Percentiles rank a stretch among this genome's conserved stretches.
These are phyloP conservation scores for Cystofilobasidium capitatum DNA, from an alignment of 768 basidiomycete species.

Conservation along the genomic window DNA sequence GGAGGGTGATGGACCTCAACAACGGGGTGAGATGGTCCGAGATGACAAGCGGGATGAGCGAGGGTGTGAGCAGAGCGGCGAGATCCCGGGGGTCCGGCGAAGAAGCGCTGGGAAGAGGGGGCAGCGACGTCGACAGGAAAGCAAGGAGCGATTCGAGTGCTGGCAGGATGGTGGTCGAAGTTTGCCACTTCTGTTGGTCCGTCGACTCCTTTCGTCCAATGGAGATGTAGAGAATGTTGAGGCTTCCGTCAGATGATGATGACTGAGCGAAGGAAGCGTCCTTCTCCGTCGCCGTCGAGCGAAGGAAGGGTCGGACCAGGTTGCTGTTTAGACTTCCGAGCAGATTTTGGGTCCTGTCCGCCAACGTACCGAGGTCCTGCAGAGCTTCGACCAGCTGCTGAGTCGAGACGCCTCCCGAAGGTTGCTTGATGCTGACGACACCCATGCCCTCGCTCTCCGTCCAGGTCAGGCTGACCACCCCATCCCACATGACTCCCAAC, in stretches of 20 bases:
- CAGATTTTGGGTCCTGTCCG: neutral
- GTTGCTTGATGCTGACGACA: conserved; percentile 11
- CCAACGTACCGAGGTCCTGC: neutral
- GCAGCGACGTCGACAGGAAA: conserved; percentile 10
- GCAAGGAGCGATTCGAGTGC: conserved; percentile 5
- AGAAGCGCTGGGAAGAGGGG: neutral
- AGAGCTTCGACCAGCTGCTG: neutral
- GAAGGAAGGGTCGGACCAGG: conserved; percentile 13
- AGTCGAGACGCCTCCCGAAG: neutral
- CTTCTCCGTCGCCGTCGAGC: neutral
- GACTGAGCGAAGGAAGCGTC: neutral
- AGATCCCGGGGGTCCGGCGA: neutral
- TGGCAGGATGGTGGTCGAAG: neutral
- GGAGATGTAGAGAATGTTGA: conserved; percentile 16
- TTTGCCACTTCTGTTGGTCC: neutral
- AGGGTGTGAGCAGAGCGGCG: neutral
- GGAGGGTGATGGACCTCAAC: neutral
- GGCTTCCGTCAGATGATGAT: neutral
- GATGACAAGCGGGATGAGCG: conserved; percentile 10
- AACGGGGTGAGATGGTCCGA: conserved; percentile 8
- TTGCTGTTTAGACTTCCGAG: neutral
- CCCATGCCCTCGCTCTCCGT: neutral
- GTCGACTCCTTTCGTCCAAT: neutral
- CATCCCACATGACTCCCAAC: conserved; percentile 10
- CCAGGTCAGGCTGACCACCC: neutral